Base-by-base conservation (phyloP, 139 green algal genomes). In the Volvox africanus region DNA sequence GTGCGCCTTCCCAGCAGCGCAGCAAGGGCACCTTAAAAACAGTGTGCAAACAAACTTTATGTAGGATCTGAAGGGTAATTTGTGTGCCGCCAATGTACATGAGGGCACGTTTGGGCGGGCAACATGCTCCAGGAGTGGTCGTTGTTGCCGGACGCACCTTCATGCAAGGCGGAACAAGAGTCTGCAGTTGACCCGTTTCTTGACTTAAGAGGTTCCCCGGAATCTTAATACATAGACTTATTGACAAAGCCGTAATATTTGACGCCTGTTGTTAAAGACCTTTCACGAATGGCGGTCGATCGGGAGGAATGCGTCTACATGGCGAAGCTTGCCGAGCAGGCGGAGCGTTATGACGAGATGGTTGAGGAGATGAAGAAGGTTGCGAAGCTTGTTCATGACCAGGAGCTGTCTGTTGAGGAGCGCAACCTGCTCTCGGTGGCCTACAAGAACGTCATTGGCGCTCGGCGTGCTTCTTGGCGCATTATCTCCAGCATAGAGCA, bases 401-500 rank as follows among this genome's bases (percentile, higher is more conserved):
- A 99, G 93, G 98, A 99, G 96, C 96, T 99, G 30, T 97, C 93
- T 21, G 98, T 99, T 79, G 98, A 99, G 96, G 98, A 99, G 96
- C 96, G 98, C 82, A 99, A 99, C 95, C 96, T 99, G 92, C 96
- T 99, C 17, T 98, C 95, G 30, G 98, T 99, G 79, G 98, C 97
- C 22, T 99, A 99, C 97, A 99, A 99, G 95, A 99, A 99, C 93
- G 98, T 99, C 37, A 99, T 99, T 93, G 98, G 93, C 50, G 93
- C 93, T 32, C 88, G 94, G 28, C 94, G 94, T 89, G 94, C 94
- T 0, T 95, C 93, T 18, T 99, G 98, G 98, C 95, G 98, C 62
- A 99, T 99, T 92, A 97, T 99, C 84, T 99, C 96, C 90, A 98
- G 93, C 92, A 99, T 99, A 92, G 98, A 99, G 96, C 98, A 99